Conservation (phyloP, 345 rosid species). For the Conringia planisiliqua region DNA sequence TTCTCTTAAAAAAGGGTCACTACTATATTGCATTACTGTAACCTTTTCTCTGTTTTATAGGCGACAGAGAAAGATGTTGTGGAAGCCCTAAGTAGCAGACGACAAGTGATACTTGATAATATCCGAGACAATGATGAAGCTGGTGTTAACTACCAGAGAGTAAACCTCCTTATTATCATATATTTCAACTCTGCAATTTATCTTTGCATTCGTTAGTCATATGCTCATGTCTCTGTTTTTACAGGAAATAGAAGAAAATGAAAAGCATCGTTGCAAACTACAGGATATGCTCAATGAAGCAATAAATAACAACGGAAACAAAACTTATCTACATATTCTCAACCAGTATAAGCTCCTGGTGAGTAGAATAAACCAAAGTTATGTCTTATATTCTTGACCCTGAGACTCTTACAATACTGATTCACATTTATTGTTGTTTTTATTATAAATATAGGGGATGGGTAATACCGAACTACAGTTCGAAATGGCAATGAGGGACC, state of each 20-base stretch:
- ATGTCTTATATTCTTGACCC: not conserved
- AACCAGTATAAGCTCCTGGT: constrained; percentile 94
- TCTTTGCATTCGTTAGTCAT: constrained; percentile 2
- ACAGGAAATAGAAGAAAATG: constrained; percentile 87
- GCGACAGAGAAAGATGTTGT: constrained; percentile 60
- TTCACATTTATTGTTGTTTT: constrained; percentile 23
- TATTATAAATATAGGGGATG: constrained; percentile 61
- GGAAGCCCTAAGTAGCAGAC: constrained; percentile 64
- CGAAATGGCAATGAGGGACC: constrained; percentile 96
- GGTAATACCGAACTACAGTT: constrained; percentile 90
- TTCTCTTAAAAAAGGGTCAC: not conserved
- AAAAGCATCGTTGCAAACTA: constrained; percentile 69
- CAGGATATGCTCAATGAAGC: constrained; percentile 90
- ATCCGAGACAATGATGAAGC: constrained; percentile 96
- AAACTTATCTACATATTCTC: constrained; percentile 82
- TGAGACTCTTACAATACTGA: not conserved
- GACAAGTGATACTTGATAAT: constrained; percentile 92
- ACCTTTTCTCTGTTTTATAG: constrained; percentile 35
- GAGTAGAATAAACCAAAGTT: constrained; percentile 33
- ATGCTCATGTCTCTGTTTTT: constrained; percentile 14
- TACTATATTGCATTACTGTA: not conserved
- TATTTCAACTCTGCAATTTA: not conserved
- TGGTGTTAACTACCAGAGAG: constrained; percentile 75
- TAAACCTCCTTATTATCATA: constrained; percentile 23
- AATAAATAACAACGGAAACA: constrained; percentile 67